Base-by-base conservation (phyloP, 106 monocot species). In the Posidonia australis region DNA sequence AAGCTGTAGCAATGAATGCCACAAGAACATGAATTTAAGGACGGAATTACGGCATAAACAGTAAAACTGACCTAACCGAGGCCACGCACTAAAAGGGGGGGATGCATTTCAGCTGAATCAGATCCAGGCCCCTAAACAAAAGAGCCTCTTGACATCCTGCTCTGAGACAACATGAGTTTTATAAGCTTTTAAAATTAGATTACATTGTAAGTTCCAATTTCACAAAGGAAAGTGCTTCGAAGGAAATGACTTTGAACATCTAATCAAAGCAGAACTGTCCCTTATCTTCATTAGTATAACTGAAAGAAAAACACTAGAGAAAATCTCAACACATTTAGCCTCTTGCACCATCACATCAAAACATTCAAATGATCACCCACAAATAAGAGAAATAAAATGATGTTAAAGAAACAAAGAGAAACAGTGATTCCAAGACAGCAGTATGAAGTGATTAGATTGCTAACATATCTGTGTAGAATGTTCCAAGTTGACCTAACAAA, bases 61-160 rank as follows among this genome's bases (percentile, higher is more conserved):
- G 60, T 79, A 92, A 75, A 66, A 92, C 92, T 92, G 87, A 92
- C 92, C 92, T 92, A 92, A 84, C 66, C 48, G 78, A 83, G 83
- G 75, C 80, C 81, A 84, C 79, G 69, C 77, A 80, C 49, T 86
- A 80, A 76, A 77, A 69, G 54, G 72, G 77, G 7, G 74, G 80
- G 55, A 80, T 66, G 81, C 87, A 83, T 85, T 79, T 81, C 93
- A 83, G 83, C 93, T 79, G 83, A 79, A 81, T 72, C 79, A 81
- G 88, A 68, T 88, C 81, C 84, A 74, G 83, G 83, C 76, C 79
- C 79, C 75, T 82, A 84, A 69, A 82, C 67, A 77, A 78, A 78
- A 82, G 83, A 86, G 83, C 88, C 88, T 72, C 85, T 85, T 77
- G 77, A 72, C 72, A 79, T 89, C 88, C 85, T 93, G 93, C 83